Base-by-base conservation (phyloP, 2,329 filamentous ascomycete genomes). In the Ophiobolus disseminans region DNA sequence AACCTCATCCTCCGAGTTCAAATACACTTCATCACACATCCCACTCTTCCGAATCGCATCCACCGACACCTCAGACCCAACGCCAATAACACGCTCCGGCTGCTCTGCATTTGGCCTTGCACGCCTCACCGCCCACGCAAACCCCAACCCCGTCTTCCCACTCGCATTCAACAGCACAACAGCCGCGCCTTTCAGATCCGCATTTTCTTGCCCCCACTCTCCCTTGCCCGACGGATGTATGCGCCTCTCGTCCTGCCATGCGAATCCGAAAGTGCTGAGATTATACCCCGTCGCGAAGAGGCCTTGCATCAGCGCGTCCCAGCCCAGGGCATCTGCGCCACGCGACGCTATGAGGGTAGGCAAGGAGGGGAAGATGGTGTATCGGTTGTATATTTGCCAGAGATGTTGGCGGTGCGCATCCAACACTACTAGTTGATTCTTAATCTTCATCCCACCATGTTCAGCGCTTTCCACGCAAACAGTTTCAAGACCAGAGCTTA, bases 311-410 rank as follows among this genome's bases (percentile, higher is more conserved):
- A 64, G 32, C 2, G 54, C 20, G 21, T 60, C 62, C 55, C 52
- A 64, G 37, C 59, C 63, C 14, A 62, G 35, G 3, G 16, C 45
- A 10, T 63, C 53, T 7, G 21, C 4, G 4, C 28, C 38, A 9
- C 48, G 36, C 2, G 14, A 34, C 6, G 43, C 13, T 20, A 51
- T 51, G 5, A 57, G 26, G 8, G 58, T 36, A 6, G 17, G 5
- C 6, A 63, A 41, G 2, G 62, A 36, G 6, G 44, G 40, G 3
- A 45, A 39, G 21, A 65, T 23, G 8, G 48, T 35, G 50, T 78
- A 80, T 11, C 71, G 71, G 60, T 81, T 81, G 58, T 81, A 81
- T 3, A 80, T 47, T 1, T 68, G 65, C 73, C 76, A 75, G 26
- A 77, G 47, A 9, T 63, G 45, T 26, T 66, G 53, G 0, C 77